Percentiles rank a stretch among this genome's conserved stretches.
Conservation (phyloP, 805 yeast species). For the Lachancea quebecensis region DNA sequence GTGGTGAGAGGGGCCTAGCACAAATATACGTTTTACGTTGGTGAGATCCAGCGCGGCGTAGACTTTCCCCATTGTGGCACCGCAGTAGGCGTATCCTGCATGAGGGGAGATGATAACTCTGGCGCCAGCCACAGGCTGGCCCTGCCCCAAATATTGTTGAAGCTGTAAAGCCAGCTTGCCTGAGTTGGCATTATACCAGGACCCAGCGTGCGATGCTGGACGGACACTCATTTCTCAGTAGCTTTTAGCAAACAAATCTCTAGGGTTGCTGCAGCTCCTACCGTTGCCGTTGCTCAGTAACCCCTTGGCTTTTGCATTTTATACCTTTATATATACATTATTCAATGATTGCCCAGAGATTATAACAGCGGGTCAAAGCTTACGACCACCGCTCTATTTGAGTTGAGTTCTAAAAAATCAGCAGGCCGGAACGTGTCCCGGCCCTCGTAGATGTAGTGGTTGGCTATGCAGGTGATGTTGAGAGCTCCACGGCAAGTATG, state of each 20-base stretch:
- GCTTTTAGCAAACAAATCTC: background rate
- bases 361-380: background rate
- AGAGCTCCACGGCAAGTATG: background rate
- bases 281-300: background rate
- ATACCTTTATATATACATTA: background rate
- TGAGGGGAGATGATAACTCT: conserved; percentile 46
- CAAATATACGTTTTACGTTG: conserved; percentile 52
- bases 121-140: conserved; percentile 30
- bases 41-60: conserved; percentile 61
- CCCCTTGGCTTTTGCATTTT: background rate
- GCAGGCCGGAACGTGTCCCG: background rate
- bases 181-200: conserved; percentile 66
- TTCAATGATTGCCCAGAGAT: background rate
- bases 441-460: background rate
- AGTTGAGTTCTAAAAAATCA: background rate
- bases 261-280: background rate
- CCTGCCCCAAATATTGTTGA: conserved; percentile 35
- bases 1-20: conserved; percentile 92
- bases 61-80: conserved; percentile 68
- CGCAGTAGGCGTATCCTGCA: conserved; percentile 87
- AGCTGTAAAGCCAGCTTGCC: conserved; percentile 44
- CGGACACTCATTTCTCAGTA: conserved; percentile 28
- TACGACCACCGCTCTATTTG: background rate
- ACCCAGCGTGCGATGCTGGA: conserved; percentile 82
- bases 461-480: background rate